These are phyloP conservation scores for Tuber borchii DNA, from an alignment of 495 filamentous ascomycete species.

Conservation along the genomic window DNA sequence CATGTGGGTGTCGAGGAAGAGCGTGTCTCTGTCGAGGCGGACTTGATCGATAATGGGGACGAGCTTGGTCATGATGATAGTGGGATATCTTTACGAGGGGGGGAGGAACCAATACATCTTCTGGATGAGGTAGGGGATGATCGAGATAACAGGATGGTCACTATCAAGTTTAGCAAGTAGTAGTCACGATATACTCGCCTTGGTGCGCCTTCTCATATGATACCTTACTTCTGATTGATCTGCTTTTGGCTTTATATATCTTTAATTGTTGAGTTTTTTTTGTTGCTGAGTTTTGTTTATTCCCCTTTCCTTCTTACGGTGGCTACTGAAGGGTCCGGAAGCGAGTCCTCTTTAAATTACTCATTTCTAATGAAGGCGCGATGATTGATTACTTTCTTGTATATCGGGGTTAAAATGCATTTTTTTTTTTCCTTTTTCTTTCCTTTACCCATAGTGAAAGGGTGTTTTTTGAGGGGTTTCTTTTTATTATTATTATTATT, in stretches of 20 bases:
- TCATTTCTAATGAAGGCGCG: slow-evolving; percentile 21
- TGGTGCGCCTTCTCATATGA: slow-evolving; percentile 31
- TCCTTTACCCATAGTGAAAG: neutral
- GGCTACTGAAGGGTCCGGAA: neutral
- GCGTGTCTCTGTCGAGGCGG: slow-evolving; percentile 40
- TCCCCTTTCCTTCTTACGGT: neutral
- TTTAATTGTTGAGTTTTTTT: neutral
- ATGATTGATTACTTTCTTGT: slow-evolving; percentile 24
- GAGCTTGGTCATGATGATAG: slow-evolving; percentile 45
- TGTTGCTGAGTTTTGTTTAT: neutral
- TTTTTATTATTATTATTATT: neutral
- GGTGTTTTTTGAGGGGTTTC: neutral
- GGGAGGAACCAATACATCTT: slow-evolving; percentile 31
- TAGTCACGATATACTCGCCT: slow-evolving; percentile 35
- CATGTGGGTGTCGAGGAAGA: slow-evolving; percentile 38
- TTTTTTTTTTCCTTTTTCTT: neutral
- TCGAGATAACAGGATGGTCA: slow-evolving; percentile 46
- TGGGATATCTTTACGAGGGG: slow-evolving; percentile 43
- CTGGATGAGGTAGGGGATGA: slow-evolving; percentile 40
- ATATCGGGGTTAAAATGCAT: slow-evolving; percentile 8
- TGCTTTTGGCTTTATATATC: slow-evolving; percentile 1
- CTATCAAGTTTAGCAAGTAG: slow-evolving; percentile 46
- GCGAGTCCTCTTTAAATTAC: neutral
- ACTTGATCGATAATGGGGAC: slow-evolving; percentile 41
- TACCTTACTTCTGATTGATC: slow-evolving; percentile 20